These are phyloP conservation scores for Alternaria viburni DNA, from an alignment of 2,329 filamentous ascomycete species.

Conservation along the genomic window DNA sequence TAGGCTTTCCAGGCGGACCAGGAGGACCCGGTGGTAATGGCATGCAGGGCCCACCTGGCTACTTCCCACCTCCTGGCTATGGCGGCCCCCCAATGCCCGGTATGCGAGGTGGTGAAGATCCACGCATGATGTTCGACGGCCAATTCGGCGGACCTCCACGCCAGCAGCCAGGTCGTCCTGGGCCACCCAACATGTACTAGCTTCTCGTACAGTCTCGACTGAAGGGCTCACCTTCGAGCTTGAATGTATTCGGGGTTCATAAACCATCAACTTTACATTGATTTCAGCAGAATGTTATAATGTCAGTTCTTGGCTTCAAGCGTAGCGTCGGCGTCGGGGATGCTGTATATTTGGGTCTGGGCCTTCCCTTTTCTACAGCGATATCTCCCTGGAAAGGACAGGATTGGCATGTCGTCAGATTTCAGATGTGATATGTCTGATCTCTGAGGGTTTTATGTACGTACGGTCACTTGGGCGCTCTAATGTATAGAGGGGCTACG, in stretches of 20 bases:
- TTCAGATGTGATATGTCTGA: not conserved
- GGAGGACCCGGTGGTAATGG: conserved; percentile 34
- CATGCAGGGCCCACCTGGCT: conserved; percentile 45
- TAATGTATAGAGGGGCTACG: not conserved
- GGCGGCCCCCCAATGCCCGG: conserved; percentile 38
- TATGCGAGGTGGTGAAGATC: conserved; percentile 44
- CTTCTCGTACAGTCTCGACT: not conserved
- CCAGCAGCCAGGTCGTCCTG: conserved; percentile 37
- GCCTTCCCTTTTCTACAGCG: conserved; percentile 1
- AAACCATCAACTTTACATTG: not conserved
- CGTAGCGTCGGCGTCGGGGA: conserved; percentile 9
- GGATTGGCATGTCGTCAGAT: not conserved
- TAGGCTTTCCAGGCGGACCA: conserved; percentile 38
- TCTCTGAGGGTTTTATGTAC: not conserved
- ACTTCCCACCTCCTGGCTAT: conserved; percentile 44
- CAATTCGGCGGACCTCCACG: conserved; percentile 41
- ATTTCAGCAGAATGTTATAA: conserved; percentile 3
- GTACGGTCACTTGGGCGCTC: not conserved
- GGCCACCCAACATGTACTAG: conserved; percentile 44
- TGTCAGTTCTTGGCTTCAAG: conserved; percentile 4
- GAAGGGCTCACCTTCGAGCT: not conserved
- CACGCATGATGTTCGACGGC: conserved; percentile 46
- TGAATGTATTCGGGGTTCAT: not conserved
- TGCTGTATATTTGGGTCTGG: conserved; percentile 3
- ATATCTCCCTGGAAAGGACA: not conserved